Conservation (phyloP, 306 rosid genomes). For the Cucurbita moschata region DNA sequence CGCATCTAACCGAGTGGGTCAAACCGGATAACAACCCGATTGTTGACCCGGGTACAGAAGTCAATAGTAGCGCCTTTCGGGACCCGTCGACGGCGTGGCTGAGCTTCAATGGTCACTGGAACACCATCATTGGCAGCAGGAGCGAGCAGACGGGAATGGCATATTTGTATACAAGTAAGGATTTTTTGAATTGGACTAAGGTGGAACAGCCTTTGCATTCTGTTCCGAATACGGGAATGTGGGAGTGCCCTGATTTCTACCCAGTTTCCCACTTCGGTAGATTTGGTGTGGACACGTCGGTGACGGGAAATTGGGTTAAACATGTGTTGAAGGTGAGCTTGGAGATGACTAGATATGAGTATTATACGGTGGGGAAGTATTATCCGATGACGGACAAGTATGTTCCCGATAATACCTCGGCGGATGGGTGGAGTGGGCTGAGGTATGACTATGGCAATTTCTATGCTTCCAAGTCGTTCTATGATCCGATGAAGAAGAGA, state of each 20-base stretch:
- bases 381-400: slow-evolving; percentile 20
- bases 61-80: slow-evolving; percentile 44
- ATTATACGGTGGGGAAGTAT: slow-evolving; percentile 56
- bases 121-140: slow-evolving; percentile 42
- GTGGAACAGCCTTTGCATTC: slow-evolving; percentile 69
- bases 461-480: slow-evolving; percentile 79
- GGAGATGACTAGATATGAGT: slow-evolving; percentile 63
- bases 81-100: slow-evolving; percentile 77
- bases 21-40: slow-evolving; percentile 57
- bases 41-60: neutral
- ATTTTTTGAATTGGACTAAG: slow-evolving; percentile 39
- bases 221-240: slow-evolving; percentile 39
- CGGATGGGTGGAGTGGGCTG: slow-evolving; percentile 61
- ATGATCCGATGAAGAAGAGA: slow-evolving; percentile 39
- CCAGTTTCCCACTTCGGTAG: slow-evolving; percentile 32
- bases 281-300: slow-evolving; percentile 40
- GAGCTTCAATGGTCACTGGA: slow-evolving; percentile 45
- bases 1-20: slow-evolving; percentile 40
- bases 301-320: slow-evolving; percentile 19
- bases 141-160: slow-evolving; percentile 38
- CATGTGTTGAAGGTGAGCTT: slow-evolving; percentile 62
- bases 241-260: slow-evolving; percentile 85
- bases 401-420: slow-evolving; percentile 43
- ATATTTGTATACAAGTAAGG: slow-evolving; percentile 41
- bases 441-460: slow-evolving; percentile 81